Conservation (phyloP, 2,329 filamentous ascomycete species). For the Aureobasidium uvarum region DNA sequence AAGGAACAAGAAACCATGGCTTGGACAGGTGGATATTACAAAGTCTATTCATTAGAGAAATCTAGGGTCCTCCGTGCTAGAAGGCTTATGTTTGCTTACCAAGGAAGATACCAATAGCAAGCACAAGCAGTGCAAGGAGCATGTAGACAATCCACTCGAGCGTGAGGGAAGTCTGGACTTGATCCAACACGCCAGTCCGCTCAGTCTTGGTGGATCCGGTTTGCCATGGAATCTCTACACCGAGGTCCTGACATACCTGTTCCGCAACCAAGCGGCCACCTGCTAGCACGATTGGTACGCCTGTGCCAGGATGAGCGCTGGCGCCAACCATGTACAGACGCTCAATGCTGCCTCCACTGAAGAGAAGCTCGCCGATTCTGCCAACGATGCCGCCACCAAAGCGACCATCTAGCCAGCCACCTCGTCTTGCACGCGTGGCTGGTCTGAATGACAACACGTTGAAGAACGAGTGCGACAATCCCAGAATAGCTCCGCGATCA, state of each 20-base stretch:
- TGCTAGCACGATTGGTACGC: conserved; percentile 70
- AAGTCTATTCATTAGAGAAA: conserved; percentile 9
- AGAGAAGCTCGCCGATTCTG: conserved; percentile 27
- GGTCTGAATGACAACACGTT: conserved; percentile 68
- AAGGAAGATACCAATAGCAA: conserved; percentile 8
- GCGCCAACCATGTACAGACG: conserved; percentile 70
- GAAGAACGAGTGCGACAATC: conserved; percentile 70
- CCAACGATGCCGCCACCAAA: conserved; percentile 28
- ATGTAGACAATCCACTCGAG: conserved; percentile 16
- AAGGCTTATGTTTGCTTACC: conserved; percentile 17
- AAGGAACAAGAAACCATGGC: background rate
- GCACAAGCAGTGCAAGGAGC: conserved; percentile 14
- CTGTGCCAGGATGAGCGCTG: conserved; percentile 72
- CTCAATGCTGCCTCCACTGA: conserved; percentile 43
- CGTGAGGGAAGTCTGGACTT: background rate
- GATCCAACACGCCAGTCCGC: conserved; percentile 16
- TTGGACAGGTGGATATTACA: background rate
- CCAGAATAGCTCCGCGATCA: conserved; percentile 71
- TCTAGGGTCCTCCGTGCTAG: background rate
- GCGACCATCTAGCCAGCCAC: conserved; percentile 34
- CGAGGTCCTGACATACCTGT: conserved; percentile 49
- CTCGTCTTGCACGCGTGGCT: conserved; percentile 57
- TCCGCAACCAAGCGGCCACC: conserved; percentile 63
- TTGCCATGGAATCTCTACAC: conserved; percentile 45
- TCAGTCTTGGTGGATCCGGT: conserved; percentile 25